Evolutionary conservation across 805 yeast species (phyloP), one percentile per base, ranked within the genome.

Genomic region (Pichia exigua): DNA sequence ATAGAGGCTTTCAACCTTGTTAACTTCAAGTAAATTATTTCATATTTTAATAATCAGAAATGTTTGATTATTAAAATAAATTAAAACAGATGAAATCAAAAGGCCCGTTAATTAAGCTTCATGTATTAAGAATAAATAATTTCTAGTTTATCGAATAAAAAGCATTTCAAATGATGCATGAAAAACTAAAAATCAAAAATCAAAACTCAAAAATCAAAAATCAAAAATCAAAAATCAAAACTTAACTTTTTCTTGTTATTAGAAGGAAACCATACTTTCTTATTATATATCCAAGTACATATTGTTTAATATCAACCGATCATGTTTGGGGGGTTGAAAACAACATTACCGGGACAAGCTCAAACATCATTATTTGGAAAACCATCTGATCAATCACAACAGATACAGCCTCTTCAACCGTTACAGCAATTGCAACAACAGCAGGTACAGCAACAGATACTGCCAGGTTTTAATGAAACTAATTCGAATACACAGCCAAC

Each of bases 371-470:
- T 24, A n/a, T 28, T 28, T 42, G 45, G 45, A 15, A 47, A 47
- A 20, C 35, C 22, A 27, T 49, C 39, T 28, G 47, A 13, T 27
- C 52, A 45, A 28, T 28, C 45, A 24, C 42, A 49, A 13, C 26
- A 24, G 17, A 38, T n/a, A 11, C 40, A 5, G 17, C 27, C 42
- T 30, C 15, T 18, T 11, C 38, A 30, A 20, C 30, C 30, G 8
- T 27, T 24, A 15, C 40, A 32, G 21, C 41, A n/a, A n/a, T n/a
- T n/a, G n/a, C n/a, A 6, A 13, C 48, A 48, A 32, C 52, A 44
- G n/a, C 58, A 48, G 43, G 42, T 21, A 22, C 55, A 50, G 30
- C 51, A 42, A 41, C 50, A 44, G 27, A 27, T 41, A 42, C 52
- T 42, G n/a, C 50, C 46, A 35, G 45, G 21, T 8, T 27, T 45